Conservation (phyloP, 768 basidiomycete genomes). For the Boletus rufocinnamomeus region DNA sequence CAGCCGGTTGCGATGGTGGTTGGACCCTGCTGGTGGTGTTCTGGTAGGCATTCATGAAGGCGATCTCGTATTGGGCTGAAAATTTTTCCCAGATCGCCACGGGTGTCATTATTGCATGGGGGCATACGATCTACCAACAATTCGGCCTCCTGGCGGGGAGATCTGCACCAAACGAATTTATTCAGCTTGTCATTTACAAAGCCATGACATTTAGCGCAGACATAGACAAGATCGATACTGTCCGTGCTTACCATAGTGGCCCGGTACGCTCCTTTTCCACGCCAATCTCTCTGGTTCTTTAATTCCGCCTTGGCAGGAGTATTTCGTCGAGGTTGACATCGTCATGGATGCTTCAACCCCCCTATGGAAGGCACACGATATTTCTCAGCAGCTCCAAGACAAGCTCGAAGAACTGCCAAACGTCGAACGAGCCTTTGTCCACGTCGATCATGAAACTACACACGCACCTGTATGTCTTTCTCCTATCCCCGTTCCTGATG, state of each 20-base stretch:
- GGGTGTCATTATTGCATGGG: conserved; percentile 82
- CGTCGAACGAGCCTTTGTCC: conserved; percentile 92
- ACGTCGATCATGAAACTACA: conserved; percentile 93
- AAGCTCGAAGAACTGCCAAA: conserved; percentile 87
- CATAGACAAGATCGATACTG: conserved; percentile 87
- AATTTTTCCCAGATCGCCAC: conserved; percentile 57
- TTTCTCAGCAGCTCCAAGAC: conserved; percentile 83
- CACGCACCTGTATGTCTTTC: conserved; percentile 57
- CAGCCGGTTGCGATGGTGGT: conserved; percentile 78
- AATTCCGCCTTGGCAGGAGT: conserved; percentile 51
- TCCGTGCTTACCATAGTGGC: conserved; percentile 90
- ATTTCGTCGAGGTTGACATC: conserved; percentile 94
- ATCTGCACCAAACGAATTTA: conserved; percentile 88
- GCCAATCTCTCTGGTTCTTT: background rate
- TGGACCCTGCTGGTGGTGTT: conserved; percentile 79
- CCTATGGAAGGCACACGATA: conserved; percentile 84
- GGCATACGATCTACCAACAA: conserved; percentile 71
- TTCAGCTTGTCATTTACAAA: conserved; percentile 92
- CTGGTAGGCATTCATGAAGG: conserved; percentile 49
- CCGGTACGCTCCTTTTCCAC: conserved; percentile 46
- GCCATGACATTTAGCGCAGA: conserved; percentile 81
- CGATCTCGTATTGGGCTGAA: background rate
- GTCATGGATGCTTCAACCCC: conserved; percentile 91
- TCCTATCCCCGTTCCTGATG: background rate
- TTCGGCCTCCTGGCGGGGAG: conserved; percentile 90